phyloP scores from a whole-genome alignment of 2,329 filamentous ascomycete species.

The Colletotrichum coccodes region DNA sequence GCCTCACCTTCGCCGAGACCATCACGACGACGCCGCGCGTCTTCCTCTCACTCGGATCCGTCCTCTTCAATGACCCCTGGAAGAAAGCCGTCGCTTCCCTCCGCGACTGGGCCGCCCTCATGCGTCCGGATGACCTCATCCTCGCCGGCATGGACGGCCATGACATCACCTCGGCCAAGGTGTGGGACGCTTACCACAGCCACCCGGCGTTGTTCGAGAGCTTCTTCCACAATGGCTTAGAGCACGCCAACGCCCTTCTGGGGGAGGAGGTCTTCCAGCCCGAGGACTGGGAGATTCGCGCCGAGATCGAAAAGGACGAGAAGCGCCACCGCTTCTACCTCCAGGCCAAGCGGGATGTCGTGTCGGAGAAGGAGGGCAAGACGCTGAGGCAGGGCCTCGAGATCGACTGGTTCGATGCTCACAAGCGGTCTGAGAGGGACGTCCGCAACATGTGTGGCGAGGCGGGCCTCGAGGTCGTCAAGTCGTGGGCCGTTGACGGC shows the following conservation, averaged over 20 bases:
- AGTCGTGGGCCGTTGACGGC: conserved; percentile 47
- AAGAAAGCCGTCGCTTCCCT: conserved; percentile 46
- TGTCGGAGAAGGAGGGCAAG: conserved; percentile 36
- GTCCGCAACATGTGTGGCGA: conserved; percentile 52
- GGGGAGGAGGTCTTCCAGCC: conserved; percentile 47
- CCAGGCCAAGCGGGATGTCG: conserved; percentile 46
- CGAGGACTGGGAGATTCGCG: conserved; percentile 50
- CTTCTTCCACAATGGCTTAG: conserved; percentile 53
- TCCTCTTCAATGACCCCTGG: conserved; percentile 54
- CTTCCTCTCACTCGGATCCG: conserved; percentile 53
- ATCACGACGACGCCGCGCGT: conserved; percentile 44
- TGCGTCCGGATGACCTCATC: conserved; percentile 47
- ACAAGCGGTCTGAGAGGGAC: conserved; percentile 49
- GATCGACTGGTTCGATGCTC: conserved; percentile 56
- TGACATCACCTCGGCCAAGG: conserved; percentile 46
- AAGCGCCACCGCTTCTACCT: conserved; percentile 53
- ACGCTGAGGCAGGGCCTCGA: conserved; percentile 45
- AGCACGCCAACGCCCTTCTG: conserved; percentile 47
- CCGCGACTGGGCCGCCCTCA: conserved; percentile 46
- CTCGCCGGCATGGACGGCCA: conserved; percentile 55
- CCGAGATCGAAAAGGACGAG: conserved; percentile 46
- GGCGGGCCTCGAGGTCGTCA: conserved; percentile 47
- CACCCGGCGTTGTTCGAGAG: conserved; percentile 45
- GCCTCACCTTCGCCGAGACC: conserved; percentile 42
- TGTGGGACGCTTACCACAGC: conserved; percentile 52